Evolutionary conservation across 345 rosid genomes (phyloP).

Genomic region (Odontarrhena argentea): DNA sequence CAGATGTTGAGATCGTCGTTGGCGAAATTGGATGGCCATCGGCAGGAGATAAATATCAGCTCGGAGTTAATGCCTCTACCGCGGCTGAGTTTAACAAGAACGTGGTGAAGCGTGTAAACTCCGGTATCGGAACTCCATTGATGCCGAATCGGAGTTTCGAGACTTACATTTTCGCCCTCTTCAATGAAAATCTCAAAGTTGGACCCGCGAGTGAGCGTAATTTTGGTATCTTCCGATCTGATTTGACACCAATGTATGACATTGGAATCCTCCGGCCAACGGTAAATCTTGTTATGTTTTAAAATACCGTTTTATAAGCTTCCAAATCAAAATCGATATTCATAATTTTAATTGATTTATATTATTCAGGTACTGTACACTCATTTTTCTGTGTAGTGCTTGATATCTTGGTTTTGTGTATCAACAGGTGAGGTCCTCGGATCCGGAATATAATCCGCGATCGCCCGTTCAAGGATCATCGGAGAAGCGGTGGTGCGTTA

Average conservation of each 20-base stretch:
- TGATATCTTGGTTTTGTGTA: neutral
- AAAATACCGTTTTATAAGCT: no score
- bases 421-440: conserved; percentile 56
- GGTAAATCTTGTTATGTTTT: conserved; percentile 39
- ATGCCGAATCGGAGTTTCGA: conserved; percentile 88
- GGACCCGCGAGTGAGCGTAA: conserved; percentile 75
- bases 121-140: conserved; percentile 75
- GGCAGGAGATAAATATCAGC: conserved; percentile 57
- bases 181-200: conserved; percentile 80
- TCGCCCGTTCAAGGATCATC: conserved; percentile 31
- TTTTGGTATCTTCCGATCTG: conserved; percentile 68
- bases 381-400: no score
- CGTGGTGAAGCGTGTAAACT: conserved; percentile 57
- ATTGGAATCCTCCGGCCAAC: conserved; percentile 69
- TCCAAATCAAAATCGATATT: no score
- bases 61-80: conserved; percentile 54
- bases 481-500: conserved; percentile 54
- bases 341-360: no score
- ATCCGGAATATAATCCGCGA: conserved; percentile 45
- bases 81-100: conserved; percentile 71
- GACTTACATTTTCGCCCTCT: conserved; percentile 81
- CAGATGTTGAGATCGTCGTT: conserved; percentile 73
- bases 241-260: conserved; percentile 72
- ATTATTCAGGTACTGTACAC: no score
- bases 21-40: conserved; percentile 97